Evolutionary conservation across 768 basidiomycete species (phyloP), one percentile per base, ranked within the genome.

Genomic region (Leccinum subgranulosum): DNA sequence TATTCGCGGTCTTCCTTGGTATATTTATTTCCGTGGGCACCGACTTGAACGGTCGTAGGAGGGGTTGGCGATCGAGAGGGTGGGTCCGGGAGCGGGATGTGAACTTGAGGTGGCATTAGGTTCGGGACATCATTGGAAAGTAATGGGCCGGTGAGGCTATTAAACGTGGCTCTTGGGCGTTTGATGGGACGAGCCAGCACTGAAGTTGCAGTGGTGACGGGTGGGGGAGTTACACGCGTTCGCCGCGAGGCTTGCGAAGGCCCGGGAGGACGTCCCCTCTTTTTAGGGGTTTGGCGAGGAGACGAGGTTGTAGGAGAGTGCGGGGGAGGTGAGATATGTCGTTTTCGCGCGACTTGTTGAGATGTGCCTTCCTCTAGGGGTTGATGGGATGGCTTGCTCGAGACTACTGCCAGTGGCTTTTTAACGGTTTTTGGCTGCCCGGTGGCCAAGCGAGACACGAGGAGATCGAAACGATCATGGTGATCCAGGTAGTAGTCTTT

Each of bases 401-500:
- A 31, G 6, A 64, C 60, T 17, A 66, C 46, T 3, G 31, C 12
- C 12, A 33, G 2, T 33, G 71, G 73, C 28, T 72, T 74, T 49
- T 74, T 70, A 51, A 69, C 63, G 7, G 68, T 67, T 56, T 61
- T 74, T 29, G 68, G 66, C 55, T 66, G 66, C 14, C 63, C 66
- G 4, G 15, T 5, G 41, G 46, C 33, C 28, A 66, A 54, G 58
- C 60, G 65, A 52, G 67, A 66, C 51, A 72, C 62, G 29, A 66
- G 68, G 52, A 69, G 21, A 73, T 89, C 84, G 34, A 90, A 73
- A 43, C 83, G 81, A 52, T 79, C 76, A 57, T 81, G 84, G 64
- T 90, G 79, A 56, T 89, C 87, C 15, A 91, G 77, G 62, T 87
- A 91, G 66, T 89, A 89, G 63, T 91, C 89, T 66, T 90, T 90